A percentile compares a stretch with the other conserved stretches of the same genome.
Conservation (phyloP, 208 protist species). For the Cochliopodium minus region DNA sequence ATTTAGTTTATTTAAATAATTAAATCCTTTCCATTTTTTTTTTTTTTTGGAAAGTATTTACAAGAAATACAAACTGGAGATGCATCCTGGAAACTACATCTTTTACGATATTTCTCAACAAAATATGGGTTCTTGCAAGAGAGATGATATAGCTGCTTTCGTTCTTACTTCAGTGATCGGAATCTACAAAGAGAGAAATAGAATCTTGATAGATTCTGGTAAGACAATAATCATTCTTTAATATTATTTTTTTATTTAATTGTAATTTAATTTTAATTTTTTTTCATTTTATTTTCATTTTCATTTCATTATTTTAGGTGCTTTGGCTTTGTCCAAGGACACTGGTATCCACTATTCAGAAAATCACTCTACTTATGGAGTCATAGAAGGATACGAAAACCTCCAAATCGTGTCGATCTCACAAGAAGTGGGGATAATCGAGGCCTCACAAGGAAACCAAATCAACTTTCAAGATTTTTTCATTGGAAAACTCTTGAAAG, state of each 20-base stretch:
- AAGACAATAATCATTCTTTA: no score
- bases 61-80: no score
- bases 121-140: conserved; percentile 6
- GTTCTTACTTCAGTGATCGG: conserved; percentile 7
- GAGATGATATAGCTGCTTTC: conserved; percentile 1
- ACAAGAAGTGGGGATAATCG: conserved; percentile 2
- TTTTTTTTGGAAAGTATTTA: no score
- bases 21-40: no score
- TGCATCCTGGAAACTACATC: conserved; percentile 21
- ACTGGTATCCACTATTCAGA: not conserved
- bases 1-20: no score
- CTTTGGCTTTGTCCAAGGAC: not conserved
- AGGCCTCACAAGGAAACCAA: not conserved
- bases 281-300: no score
- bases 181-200: not conserved
- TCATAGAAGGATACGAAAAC: not conserved
- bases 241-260: no score
- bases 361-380: not conserved
- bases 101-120: conserved; percentile 12
- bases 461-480: not conserved
- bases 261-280: no score
- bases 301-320: no score
- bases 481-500: not conserved
- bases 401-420: not conserved
- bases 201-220: conserved; percentile 1